A percentile compares a stretch with the other conserved stretches of the same genome.
Conservation (phyloP, 2,329 filamentous ascomycete species). For the Aureobasidium sp. region DNA sequence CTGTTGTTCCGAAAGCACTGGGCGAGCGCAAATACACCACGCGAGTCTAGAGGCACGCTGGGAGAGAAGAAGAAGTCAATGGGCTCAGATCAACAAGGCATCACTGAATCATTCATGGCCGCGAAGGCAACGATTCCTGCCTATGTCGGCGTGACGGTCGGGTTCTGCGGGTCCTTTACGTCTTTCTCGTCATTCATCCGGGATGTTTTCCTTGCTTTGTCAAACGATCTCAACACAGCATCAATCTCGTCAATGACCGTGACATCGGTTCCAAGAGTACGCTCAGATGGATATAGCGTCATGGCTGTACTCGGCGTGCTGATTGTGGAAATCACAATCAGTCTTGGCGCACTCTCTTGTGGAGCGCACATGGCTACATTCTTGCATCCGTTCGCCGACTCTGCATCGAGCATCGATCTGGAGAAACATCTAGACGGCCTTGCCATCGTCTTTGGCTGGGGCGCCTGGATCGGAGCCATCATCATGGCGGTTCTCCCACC, state of each 20-base stretch:
- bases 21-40: conserved; percentile 31
- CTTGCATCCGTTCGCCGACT: conserved; percentile 51
- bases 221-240: conserved; percentile 56
- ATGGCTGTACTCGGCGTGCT: conserved; percentile 68
- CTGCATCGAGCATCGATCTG: conserved; percentile 44
- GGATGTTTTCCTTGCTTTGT: conserved; percentile 69
- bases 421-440: conserved; percentile 39
- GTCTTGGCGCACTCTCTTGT: conserved; percentile 58
- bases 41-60: background rate
- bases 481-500: conserved; percentile 64
- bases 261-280: conserved; percentile 32
- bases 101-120: conserved; percentile 25
- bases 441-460: conserved; percentile 58
- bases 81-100: background rate
- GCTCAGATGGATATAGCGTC: conserved; percentile 69
- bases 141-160: conserved; percentile 76
- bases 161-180: conserved; percentile 79
- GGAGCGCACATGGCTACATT: conserved; percentile 69
- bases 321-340: conserved; percentile 60
- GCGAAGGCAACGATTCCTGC: conserved; percentile 71
- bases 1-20: conserved; percentile 64
- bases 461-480: conserved; percentile 67
- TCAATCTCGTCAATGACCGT: conserved; percentile 26
- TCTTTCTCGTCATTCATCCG: conserved; percentile 80
- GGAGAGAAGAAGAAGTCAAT: background rate